phyloP scores from a whole-genome alignment of 2,329 filamentous ascomycete species.

The Sclerotinia sclerotiorum region DNA sequence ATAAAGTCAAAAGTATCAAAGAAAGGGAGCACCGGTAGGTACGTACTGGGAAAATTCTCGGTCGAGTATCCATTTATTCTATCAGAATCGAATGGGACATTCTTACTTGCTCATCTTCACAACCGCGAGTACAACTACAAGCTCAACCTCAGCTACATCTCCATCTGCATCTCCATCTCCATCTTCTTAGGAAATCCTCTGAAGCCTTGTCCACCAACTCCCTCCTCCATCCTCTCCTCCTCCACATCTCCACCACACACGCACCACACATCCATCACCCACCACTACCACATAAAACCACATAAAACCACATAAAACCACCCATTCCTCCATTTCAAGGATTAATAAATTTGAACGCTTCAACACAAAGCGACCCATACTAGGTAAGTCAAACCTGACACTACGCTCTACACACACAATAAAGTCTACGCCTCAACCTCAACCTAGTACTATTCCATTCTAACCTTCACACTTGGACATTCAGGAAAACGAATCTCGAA shows the following conservation, averaged over 20 bases:
- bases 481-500: background rate
- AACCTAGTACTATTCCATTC: background rate
- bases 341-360: background rate
- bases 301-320: background rate
- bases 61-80: too few species aligned
- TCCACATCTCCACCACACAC: conserved; percentile 5
- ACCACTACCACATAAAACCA: background rate
- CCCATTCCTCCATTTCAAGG: background rate
- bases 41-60: too few species aligned
- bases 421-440: background rate
- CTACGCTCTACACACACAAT: background rate
- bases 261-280: too few species aligned
- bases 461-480: background rate
- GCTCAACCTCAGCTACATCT: too few species aligned
- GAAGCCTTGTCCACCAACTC: background rate
- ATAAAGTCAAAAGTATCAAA: background rate
- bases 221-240: background rate
- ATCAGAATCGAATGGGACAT: too few species aligned
- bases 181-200: too few species aligned
- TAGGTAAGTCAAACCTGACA: background rate
- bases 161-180: too few species aligned
- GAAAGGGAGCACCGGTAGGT: too few species aligned
- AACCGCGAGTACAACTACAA: too few species aligned
- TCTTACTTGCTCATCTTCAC: too few species aligned
- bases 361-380: background rate